Evolutionary conservation across 257 asterid species (phyloP), one percentile per base, ranked within the genome.

Genomic region (Henckelia pumila): DNA sequence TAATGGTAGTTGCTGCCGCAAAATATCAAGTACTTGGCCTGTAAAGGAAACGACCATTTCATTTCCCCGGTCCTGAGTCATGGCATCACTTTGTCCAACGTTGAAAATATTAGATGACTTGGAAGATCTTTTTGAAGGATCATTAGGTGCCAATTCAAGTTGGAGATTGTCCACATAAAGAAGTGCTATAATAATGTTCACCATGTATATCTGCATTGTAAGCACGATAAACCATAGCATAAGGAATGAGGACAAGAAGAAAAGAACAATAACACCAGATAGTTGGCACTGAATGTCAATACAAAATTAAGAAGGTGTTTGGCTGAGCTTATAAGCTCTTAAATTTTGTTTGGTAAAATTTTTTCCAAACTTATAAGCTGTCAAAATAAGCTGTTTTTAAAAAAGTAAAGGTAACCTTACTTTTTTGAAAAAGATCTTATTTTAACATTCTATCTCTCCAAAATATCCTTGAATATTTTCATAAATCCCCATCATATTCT

Each of bases 131-230:
- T 73, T 74, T 58, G 76, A 68, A 73, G 78, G 83, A 79, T 85
- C 85, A 76, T 63, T 66, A 57, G 89, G 76, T 59, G 82, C 76
- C 68, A 77, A 71, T 79, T 85, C 86, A 61, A 70, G 78, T 71
- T 83, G 82, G 73, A 90, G 84, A 81, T 82, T 87, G 86, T 88
- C 95, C 92, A 93, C 88, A 76, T 90, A 83, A 61, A 93, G 80
- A 64, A 90, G 95, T 62, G 99, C 90, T 65, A 88, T 82, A 70
- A 86, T 77, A 69, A 88, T 84, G 81, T 88, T 93, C 85, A 85
- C 96, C 91, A 82, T 77, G 77, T 90, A 79, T 82, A 93, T 79
- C 97, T 93, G 96, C 88, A 86, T 76, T 58, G 69, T 35, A 79
- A 53, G 67, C 67, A 68, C 26, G 69, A 78, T 58, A 71, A 65